Base-by-base conservation (phyloP, 1,139 yeast genomes). In the Hemisphaericaspora lyxosophila region DNA sequence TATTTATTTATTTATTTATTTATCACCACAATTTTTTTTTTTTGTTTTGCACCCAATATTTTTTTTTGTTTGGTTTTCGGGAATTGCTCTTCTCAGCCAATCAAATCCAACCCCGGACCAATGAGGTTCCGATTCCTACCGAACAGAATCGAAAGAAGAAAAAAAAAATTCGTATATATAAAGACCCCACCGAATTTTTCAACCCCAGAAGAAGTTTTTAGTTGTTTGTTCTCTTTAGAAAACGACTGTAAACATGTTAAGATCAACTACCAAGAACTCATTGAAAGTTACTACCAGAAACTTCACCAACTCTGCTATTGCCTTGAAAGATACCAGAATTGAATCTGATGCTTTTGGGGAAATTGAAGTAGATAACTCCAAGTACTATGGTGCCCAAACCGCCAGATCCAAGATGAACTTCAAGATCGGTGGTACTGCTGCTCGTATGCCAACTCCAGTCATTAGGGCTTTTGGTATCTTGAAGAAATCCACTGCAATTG, bases 341-440 rank as follows among this genome's bases (percentile, higher is more conserved):
- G 98, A 92, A 65, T 78, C 89, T 42, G 98, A 92, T 66, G 97
- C 97, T 37, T 92, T 92, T 59, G 98, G 98, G 52, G 96, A 87
- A 59, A 85, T 92, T 55, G 86, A 86, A 58, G 97, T 90, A 37
- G 95, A 89, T 42, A 69, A 78, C 44, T 75, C 85, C 57, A 82
- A 80, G 60, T 90, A 90, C 73, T 90, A 96, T 87, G 97, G 98
- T 45, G 97, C 98, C 31, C 98, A 92, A 70, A 92, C 98, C 44
- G 97, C 94, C 64, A 80, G 95, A 66, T 84, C 97, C 11, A 76
- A 82, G 54, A 85, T 83, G 67, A 92, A 92, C 75, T 92, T 92
- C 74, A 86, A 89, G 64, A 92, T 92, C 57, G 98, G 98, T 49
- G 97, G 97, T 41, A 73, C 76, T 20, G 81, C 90, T 48, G 97